Conservation (phyloP, 192 early-diverging fungal genomes). For the Umbelopsis sp. region DNA sequence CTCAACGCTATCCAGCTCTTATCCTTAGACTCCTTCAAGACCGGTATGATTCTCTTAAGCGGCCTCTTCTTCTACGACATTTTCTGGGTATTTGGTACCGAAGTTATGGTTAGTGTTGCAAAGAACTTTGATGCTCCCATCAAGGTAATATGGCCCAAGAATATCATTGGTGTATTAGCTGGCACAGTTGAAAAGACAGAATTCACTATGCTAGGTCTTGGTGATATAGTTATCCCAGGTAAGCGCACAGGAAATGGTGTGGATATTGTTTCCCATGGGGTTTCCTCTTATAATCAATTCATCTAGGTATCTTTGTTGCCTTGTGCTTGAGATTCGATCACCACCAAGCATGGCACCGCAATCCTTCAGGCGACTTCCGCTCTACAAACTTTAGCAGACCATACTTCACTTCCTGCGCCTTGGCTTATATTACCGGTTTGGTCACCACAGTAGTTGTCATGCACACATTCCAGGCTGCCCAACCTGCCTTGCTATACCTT, state of each 20-base stretch:
- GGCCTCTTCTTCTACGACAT: constrained; percentile 96
- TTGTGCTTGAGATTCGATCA: constrained; percentile 91
- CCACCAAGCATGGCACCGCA: constrained; percentile 63
- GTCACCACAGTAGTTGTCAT: constrained; percentile 89
- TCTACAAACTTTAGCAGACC: constrained; percentile 75
- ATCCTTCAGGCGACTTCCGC: constrained; percentile 52
- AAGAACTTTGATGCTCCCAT: constrained; percentile 96
- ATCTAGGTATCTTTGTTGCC: constrained; percentile 87
- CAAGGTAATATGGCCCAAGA: constrained; percentile 90
- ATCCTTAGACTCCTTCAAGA: constrained; percentile 93
- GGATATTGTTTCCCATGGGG: too few species aligned
- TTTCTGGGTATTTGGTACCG: constrained; percentile 99
- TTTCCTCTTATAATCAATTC: background rate
- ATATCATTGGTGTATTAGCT: constrained; percentile 55
- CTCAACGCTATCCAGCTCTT: constrained; percentile 84
- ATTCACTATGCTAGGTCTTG: constrained; percentile 95
- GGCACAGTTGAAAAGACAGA: constrained; percentile 43
- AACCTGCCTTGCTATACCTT: constrained; percentile 95
- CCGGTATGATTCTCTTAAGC: constrained; percentile 90
- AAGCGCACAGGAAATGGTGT: background rate
- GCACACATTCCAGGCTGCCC: constrained; percentile 95
- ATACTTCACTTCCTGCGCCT: constrained; percentile 85
- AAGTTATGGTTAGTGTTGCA: constrained; percentile 98
- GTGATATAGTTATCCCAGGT: constrained; percentile 97
- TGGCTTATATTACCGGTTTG: constrained; percentile 82